These are phyloP conservation scores for Hypomontagnella monticulosa DNA, from an alignment of 495 filamentous ascomycete species.

Conservation along the genomic window DNA sequence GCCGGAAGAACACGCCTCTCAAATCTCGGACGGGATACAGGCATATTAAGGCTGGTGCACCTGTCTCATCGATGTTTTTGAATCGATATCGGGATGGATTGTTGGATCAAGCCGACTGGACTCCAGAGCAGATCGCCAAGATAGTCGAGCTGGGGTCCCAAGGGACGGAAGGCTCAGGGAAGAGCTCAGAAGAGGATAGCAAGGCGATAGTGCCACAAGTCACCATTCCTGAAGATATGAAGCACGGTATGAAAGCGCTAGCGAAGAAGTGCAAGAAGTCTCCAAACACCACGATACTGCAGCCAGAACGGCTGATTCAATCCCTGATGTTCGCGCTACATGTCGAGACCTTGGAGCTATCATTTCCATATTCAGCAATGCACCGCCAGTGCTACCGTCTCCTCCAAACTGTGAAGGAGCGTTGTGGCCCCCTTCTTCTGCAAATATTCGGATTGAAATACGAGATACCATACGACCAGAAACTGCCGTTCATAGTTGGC, in stretches of 20 bases:
- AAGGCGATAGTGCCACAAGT: slow-evolving; percentile 19
- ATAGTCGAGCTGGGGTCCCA: slow-evolving; percentile 43
- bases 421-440: slow-evolving; percentile 41
- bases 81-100: slow-evolving; percentile 38
- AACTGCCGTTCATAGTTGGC: slow-evolving; percentile 54
- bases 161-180: slow-evolving; percentile 22
- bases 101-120: slow-evolving; percentile 39
- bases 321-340: slow-evolving; percentile 34
- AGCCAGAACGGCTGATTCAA: slow-evolving; percentile 25
- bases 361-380: slow-evolving; percentile 50
- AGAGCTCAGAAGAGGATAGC: slow-evolving; percentile 31
- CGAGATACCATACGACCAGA: slow-evolving; percentile 44
- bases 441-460: slow-evolving; percentile 47
- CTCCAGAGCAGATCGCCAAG: slow-evolving; percentile 35
- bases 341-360: slow-evolving; percentile 43
- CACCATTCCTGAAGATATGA: slow-evolving; percentile 15
- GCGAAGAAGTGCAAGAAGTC: slow-evolving; percentile 9
- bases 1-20: slow-evolving; percentile 11
- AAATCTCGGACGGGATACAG: slow-evolving; percentile 42
- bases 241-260: slow-evolving; percentile 18
- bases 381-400: slow-evolving; percentile 53
- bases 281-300: slow-evolving; percentile 11
- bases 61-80: slow-evolving; percentile 47
- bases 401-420: slow-evolving; percentile 45
- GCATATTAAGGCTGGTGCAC: slow-evolving; percentile 34